Evolutionary conservation across 208 protist genomes (phyloP).

Genomic region (Wallacemonas collosoma): DNA sequence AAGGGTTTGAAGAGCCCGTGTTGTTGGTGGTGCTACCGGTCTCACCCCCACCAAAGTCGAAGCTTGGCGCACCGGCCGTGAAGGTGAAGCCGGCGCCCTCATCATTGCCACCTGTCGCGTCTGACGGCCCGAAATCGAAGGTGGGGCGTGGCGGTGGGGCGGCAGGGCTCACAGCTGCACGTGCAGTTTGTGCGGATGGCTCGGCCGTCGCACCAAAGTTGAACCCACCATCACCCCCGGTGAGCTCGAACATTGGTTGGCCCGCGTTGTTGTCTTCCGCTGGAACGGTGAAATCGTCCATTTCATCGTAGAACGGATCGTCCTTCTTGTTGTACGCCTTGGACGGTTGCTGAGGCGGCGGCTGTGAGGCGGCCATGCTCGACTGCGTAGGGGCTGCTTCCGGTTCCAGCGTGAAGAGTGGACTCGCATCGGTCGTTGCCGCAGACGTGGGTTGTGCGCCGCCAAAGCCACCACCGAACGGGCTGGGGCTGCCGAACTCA

Average conservation of each 20-base stretch:
- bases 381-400: not conserved
- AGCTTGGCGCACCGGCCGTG: slow-evolving; percentile 8
- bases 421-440: not conserved
- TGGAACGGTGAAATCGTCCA: slow-evolving; percentile 65
- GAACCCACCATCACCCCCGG: slow-evolving; percentile 21
- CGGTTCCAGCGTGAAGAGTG: slow-evolving; percentile 9
- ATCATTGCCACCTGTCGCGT: slow-evolving; percentile 17
- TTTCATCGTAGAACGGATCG: slow-evolving; percentile 77
- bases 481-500: slow-evolving; percentile 17
- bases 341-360: not conserved
- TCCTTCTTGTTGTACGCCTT: slow-evolving; percentile 33
- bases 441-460: not conserved
- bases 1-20: not conserved
- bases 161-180: slow-evolving; percentile 3
- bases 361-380: not conserved
- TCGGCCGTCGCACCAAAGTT: slow-evolving; percentile 25
- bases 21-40: not conserved
- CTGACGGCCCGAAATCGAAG: slow-evolving; percentile 61
- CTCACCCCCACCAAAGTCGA: slow-evolving; percentile 21
- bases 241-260: slow-evolving; percentile 37
- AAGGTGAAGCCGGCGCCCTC: slow-evolving; percentile 16
- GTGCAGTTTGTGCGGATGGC: not conserved
- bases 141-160: slow-evolving; percentile 36
- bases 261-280: slow-evolving; percentile 12
- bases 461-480: slow-evolving; percentile 13